These are phyloP conservation scores for Leccinellum albellum DNA, from an alignment of 768 basidiomycete species.

Conservation along the genomic window DNA sequence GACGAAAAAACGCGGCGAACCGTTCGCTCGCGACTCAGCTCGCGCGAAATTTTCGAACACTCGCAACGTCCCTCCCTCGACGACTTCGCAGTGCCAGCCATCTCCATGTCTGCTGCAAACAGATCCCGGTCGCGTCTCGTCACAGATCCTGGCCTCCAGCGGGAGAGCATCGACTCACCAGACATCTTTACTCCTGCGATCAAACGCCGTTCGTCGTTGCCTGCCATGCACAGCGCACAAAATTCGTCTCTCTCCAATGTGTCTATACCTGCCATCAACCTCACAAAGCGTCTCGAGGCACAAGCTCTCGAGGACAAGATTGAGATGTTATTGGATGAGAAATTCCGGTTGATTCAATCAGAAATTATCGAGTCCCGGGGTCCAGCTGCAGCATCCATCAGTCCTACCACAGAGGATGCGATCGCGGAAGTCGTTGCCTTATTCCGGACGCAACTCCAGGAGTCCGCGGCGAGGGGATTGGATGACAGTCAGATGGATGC, in stretches of 20 bases:
- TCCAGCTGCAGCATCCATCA: conserved; percentile 30
- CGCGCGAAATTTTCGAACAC: conserved; percentile 70
- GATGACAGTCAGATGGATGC: conserved; percentile 69
- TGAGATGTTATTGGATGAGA: conserved; percentile 64
- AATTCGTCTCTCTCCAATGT: conserved; percentile 43
- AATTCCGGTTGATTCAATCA: conserved; percentile 49
- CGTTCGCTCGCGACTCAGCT: conserved; percentile 75
- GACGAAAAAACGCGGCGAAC: conserved; percentile 68
- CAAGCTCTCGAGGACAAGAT: conserved; percentile 61
- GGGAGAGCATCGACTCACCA: conserved; percentile 26
- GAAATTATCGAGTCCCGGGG: conserved; percentile 33
- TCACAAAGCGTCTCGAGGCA: conserved; percentile 54
- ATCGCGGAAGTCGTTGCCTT: conserved; percentile 64
- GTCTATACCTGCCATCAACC: conserved; percentile 46
- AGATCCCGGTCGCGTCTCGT: conserved; percentile 51
- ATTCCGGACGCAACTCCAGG: conserved; percentile 65
- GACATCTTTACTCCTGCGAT: conserved; percentile 43
- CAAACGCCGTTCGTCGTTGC: conserved; percentile 55
- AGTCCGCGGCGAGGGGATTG: conserved; percentile 51
- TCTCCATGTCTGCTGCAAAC: conserved; percentile 54
- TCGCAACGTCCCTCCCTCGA: conserved; percentile 71
- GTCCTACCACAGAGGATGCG: conserved; percentile 53
- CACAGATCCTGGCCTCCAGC: conserved; percentile 51
- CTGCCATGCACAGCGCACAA: conserved; percentile 47
- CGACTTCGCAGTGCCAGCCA: conserved; percentile 64